These are phyloP conservation scores for Rhododendron ovatum DNA, from an alignment of 148 eudicot species.

Conservation along the genomic window DNA sequence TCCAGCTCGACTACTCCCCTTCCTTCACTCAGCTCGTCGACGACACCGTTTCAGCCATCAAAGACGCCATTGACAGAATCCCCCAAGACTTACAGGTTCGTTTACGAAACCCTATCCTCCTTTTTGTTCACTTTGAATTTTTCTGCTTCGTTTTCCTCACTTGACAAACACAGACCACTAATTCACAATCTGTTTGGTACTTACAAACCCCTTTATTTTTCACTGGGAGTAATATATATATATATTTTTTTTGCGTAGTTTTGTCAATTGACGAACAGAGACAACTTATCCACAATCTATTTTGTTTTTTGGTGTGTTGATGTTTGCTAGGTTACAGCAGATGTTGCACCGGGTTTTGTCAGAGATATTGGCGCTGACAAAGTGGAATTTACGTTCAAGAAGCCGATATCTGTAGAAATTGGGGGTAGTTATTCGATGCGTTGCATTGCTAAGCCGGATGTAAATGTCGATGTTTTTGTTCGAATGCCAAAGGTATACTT, in stretches of 20 bases:
- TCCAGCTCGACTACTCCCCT: conserved; percentile 54
- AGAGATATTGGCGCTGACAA: conserved; percentile 85
- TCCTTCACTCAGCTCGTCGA: conserved; percentile 40
- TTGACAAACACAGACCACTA: background rate
- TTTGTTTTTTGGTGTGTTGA: background rate
- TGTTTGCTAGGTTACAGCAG: conserved; percentile 56
- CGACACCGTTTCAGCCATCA: conserved; percentile 46
- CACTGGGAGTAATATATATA: background rate
- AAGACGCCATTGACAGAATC: conserved; percentile 38
- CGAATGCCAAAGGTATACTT: conserved; percentile 77
- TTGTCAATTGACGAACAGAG: background rate
- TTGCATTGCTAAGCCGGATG: conserved; percentile 64
- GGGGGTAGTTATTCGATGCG: conserved; percentile 77
- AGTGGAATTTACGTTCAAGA: conserved; percentile 80
- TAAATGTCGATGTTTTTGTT: conserved; percentile 68
- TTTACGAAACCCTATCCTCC: conserved; percentile 19
- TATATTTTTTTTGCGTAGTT: too few relatives aligned
- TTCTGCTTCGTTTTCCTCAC: background rate
- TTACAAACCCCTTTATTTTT: background rate
- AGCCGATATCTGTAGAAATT: conserved; percentile 55
- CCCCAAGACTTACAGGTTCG: conserved; percentile 56
- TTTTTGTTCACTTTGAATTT: too few relatives aligned
- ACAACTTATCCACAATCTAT: too few relatives aligned
- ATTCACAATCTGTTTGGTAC: background rate
- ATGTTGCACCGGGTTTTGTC: conserved; percentile 70